Evolutionary conservation across 1,284 basidiomycete species (phyloP).

Genomic region (Malassezia sympodialis): DNA sequence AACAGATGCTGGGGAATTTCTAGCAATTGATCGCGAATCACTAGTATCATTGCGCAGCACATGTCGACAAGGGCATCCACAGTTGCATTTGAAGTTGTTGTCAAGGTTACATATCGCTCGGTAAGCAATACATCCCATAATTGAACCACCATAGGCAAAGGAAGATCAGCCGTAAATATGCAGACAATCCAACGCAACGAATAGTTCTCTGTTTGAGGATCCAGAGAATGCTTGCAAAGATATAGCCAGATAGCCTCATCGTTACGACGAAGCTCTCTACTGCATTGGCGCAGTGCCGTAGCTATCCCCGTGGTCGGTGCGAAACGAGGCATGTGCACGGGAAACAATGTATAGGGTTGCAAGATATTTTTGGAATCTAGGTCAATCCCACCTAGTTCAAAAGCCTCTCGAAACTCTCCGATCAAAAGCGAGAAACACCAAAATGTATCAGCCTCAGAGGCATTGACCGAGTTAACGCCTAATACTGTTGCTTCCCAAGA

Average conservation of each 20-base stretch:
- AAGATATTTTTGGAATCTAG: background rate
- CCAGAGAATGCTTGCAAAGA: slow-evolving; percentile 24
- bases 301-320: slow-evolving; percentile 25
- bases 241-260: slow-evolving; percentile 31
- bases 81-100: background rate
- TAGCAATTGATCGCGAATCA: slow-evolving; percentile 12
- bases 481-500: background rate
- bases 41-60: slow-evolving; percentile 37
- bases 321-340: background rate
- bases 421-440: slow-evolving; percentile 45
- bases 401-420: slow-evolving; percentile 41
- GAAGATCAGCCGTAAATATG: slow-evolving; percentile 37
- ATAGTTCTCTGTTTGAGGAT: slow-evolving; percentile 42
- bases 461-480: slow-evolving; percentile 8
- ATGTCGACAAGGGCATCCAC: slow-evolving; percentile 31
- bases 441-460: slow-evolving; percentile 43
- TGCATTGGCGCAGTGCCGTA: slow-evolving; percentile 27
- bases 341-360: slow-evolving; percentile 13
- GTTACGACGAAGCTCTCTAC: slow-evolving; percentile 28
- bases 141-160: slow-evolving; percentile 29
- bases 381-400: slow-evolving; percentile 29
- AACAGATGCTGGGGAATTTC: background rate
- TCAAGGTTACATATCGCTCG: slow-evolving; percentile 19
- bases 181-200: slow-evolving; percentile 45
- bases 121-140: slow-evolving; percentile 43